These are phyloP conservation scores for Synchytrium microbalum DNA, from an alignment of 371 early-diverging fungal species.

Conservation along the genomic window DNA sequence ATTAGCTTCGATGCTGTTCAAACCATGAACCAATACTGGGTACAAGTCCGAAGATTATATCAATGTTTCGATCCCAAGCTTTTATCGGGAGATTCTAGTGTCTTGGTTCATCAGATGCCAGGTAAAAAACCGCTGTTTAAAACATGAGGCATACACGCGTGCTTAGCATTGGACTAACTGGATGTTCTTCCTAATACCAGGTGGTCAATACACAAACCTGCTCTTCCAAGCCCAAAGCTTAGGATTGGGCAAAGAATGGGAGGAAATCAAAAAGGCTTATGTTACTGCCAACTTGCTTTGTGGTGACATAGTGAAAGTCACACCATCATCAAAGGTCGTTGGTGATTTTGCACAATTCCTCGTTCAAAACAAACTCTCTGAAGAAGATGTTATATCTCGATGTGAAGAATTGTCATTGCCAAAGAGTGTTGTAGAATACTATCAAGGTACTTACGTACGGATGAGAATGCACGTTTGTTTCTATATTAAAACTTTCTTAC, in stretches of 20 bases:
- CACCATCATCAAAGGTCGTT: slow-evolving; percentile 93
- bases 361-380: slow-evolving; percentile 72
- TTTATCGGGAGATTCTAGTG: slow-evolving; percentile 75
- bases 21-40: slow-evolving; percentile 90
- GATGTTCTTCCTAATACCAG: too few species aligned
- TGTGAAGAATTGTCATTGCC: slow-evolving; percentile 82
- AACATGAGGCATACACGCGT: slow-evolving; percentile 17
- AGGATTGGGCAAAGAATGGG: slow-evolving; percentile 88
- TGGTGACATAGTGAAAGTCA: slow-evolving; percentile 94
- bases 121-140: slow-evolving; percentile 51
- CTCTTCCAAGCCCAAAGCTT: slow-evolving; percentile 91
- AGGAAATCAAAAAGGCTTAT: slow-evolving; percentile 83
- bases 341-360: slow-evolving; percentile 96
- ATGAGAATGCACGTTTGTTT: not conserved
- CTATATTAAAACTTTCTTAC: not conserved
- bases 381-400: slow-evolving; percentile 64
- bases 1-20: slow-evolving; percentile 67
- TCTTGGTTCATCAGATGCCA: slow-evolving; percentile 94
- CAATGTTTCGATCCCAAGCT: slow-evolving; percentile 90
- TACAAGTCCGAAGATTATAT: slow-evolving; percentile 86
- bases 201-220: slow-evolving; percentile 83
- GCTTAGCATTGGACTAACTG: not conserved
- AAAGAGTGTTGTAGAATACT: slow-evolving; percentile 73
- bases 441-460: too few species aligned
- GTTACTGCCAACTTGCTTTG: slow-evolving; percentile 81